Percentiles rank a stretch among this genome's conserved stretches.
Evolutionary conservation across 2,329 filamentous ascomycete species (phyloP).

Genomic region (Exserohilum rostratum): DNA sequence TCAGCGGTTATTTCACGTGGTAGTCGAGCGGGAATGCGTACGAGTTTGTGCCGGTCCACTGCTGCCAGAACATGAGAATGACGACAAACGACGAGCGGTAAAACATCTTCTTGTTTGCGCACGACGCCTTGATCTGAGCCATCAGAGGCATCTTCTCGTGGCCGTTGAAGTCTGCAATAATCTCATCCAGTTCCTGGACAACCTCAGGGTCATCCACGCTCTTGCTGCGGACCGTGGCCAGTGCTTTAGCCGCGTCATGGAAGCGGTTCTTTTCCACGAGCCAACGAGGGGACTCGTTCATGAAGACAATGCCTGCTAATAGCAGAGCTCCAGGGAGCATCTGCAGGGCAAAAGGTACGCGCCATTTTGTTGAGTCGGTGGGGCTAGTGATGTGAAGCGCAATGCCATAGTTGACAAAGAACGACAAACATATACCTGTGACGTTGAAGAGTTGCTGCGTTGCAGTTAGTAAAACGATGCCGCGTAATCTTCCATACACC

Average conservation of each 20-base stretch:
- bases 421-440: constrained; percentile 56
- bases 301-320: constrained; percentile 57
- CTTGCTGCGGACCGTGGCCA: constrained; percentile 49
- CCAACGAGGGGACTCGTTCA: constrained; percentile 61
- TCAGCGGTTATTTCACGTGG: background rate
- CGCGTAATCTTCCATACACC: background rate
- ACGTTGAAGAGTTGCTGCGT: constrained; percentile 49
- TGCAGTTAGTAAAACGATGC: background rate
- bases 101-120: constrained; percentile 47
- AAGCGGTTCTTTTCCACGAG: constrained; percentile 59
- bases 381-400: constrained; percentile 50
- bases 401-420: constrained; percentile 62
- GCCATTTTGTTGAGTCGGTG: constrained; percentile 58
- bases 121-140: constrained; percentile 48
- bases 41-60: constrained; percentile 44
- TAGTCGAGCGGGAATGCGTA: background rate
- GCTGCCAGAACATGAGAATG: constrained; percentile 54
- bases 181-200: constrained; percentile 51
- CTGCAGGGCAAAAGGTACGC: constrained; percentile 59
- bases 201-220: constrained; percentile 45
- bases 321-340: constrained; percentile 60
- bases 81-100: constrained; percentile 52
- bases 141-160: constrained; percentile 50
- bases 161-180: constrained; percentile 50
- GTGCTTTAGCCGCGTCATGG: constrained; percentile 51